phyloP scores from a whole-genome alignment of 176 grass and related monocot genomes.

The Triticum turgidum region DNA sequence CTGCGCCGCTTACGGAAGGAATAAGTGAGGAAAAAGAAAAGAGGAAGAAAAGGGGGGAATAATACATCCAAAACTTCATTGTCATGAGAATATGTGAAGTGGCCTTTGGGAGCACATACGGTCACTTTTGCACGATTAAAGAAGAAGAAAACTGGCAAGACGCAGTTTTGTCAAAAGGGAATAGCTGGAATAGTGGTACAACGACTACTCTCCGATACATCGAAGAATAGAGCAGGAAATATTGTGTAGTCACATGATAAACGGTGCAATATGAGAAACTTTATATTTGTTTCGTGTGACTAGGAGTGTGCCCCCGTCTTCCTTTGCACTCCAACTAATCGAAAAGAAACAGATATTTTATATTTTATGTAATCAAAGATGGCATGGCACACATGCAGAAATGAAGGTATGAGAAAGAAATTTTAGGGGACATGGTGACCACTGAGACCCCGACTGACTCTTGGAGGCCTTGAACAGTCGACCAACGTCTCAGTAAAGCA shows the following conservation, averaged over 20 bases:
- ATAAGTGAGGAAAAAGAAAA: slow-evolving; percentile 13
- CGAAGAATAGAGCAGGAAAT: background rate
- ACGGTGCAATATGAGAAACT: background rate
- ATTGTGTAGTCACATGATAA: background rate
- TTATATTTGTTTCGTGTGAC: background rate
- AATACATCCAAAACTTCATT: slow-evolving; percentile 27
- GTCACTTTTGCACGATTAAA: slow-evolving; percentile 5
- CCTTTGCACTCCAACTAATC: too few relatives aligned
- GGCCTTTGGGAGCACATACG: slow-evolving; percentile 19
- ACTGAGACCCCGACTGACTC: slow-evolving; percentile 4
- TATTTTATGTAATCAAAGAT: too few relatives aligned
- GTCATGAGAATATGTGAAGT: slow-evolving; percentile 17
- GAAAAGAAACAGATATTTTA: too few relatives aligned
- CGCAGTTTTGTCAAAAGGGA: slow-evolving; percentile 25
- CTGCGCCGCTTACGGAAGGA: slow-evolving; percentile 14
- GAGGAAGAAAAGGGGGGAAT: background rate
- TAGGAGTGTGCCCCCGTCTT: too few relatives aligned
- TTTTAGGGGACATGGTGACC: slow-evolving; percentile 5
- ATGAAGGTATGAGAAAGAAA: background rate
- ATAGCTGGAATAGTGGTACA: background rate
- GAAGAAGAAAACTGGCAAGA: background rate
- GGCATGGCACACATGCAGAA: background rate
- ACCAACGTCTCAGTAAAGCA: slow-evolving; percentile 6
- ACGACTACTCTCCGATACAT: background rate
- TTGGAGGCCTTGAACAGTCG: slow-evolving; percentile 21